These are phyloP conservation scores for Boletus sp. DNA, from an alignment of 768 basidiomycete species.

Conservation along the genomic window DNA sequence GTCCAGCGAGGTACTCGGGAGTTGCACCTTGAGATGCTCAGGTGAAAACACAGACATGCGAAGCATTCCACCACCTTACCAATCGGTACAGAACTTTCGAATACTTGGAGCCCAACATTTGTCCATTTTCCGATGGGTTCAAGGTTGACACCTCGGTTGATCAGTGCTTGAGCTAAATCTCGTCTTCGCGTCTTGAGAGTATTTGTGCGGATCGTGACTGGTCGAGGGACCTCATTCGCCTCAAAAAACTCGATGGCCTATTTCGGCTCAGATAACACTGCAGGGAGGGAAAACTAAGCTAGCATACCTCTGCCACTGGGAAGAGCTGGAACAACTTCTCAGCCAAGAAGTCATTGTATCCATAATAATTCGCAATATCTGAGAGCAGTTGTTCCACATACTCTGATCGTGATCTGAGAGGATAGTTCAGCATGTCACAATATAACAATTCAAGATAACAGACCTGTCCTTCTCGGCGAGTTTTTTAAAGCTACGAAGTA, in stretches of 20 bases:
- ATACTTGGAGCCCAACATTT: slow-evolving; percentile 97
- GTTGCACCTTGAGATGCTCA: slow-evolving; percentile 65
- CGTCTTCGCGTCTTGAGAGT: slow-evolving; percentile 90
- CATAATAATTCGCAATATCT: slow-evolving; percentile 95
- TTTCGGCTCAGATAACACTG: slow-evolving; percentile 1
- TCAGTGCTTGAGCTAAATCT: slow-evolving; percentile 89
- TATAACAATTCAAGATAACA: slow-evolving; percentile 3
- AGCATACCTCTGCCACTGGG: slow-evolving; percentile 80
- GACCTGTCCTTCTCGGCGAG: slow-evolving; percentile 67
- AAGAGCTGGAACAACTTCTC: slow-evolving; percentile 96
- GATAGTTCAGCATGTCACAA: slow-evolving; percentile 4
- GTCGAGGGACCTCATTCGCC: slow-evolving; percentile 92
- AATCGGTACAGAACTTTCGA: slow-evolving; percentile 93
- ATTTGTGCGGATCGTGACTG: slow-evolving; percentile 97
- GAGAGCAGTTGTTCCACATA: slow-evolving; percentile 83
- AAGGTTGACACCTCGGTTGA: slow-evolving; percentile 95
- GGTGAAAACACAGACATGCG: background rate
- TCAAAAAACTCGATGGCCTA: slow-evolving; percentile 99
- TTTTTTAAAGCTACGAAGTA: slow-evolving; percentile 70
- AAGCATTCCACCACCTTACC: slow-evolving; percentile 42
- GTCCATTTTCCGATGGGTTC: slow-evolving; percentile 99
- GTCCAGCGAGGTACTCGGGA: slow-evolving; percentile 97
- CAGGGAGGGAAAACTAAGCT: background rate
- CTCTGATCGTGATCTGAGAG: slow-evolving; percentile 77
- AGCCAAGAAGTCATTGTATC: slow-evolving; percentile 93